Percentiles rank a stretch among this genome's conserved stretches.
Evolutionary conservation across 2,329 filamentous ascomycete genomes (phyloP).

Genomic region (Aspergillus sp.): DNA sequence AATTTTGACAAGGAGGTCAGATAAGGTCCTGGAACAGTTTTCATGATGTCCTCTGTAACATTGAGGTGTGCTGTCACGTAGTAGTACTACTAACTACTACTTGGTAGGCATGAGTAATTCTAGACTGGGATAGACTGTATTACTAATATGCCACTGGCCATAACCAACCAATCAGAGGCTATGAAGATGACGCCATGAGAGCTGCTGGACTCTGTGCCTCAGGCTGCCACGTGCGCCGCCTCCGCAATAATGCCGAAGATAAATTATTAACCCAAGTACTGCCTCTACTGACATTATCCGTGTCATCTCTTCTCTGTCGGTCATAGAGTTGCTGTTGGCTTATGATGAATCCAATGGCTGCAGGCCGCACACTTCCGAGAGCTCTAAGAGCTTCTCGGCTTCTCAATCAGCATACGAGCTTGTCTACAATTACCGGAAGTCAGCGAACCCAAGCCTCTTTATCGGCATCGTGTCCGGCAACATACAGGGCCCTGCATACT

Average conservation of each 20-base stretch:
- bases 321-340: neutral
- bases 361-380: slow-evolving; percentile 20
- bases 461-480: neutral
- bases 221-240: neutral
- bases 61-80: too few relatives aligned
- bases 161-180: neutral
- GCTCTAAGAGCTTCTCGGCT: slow-evolving; percentile 10
- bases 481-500: slow-evolving; percentile 23
- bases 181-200: neutral
- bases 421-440: slow-evolving; percentile 7
- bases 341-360: slow-evolving; percentile 21
- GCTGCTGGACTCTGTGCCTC: neutral
- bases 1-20: too few relatives aligned
- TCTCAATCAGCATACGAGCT: slow-evolving; percentile 13
- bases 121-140: too few relatives aligned
- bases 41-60: too few relatives aligned
- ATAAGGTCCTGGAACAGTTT: too few relatives aligned
- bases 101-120: too few relatives aligned
- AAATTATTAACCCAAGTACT: neutral
- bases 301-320: too few relatives aligned
- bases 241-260: neutral
- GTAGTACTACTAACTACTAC: too few relatives aligned
- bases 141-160: too few relatives aligned
- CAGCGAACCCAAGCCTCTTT: slow-evolving; percentile 11
- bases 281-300: too few relatives aligned